Percentiles rank a stretch among this genome's conserved stretches.
phyloP scores from a whole-genome alignment of 371 early-diverging fungal species.

The Mortierella sp. region DNA sequence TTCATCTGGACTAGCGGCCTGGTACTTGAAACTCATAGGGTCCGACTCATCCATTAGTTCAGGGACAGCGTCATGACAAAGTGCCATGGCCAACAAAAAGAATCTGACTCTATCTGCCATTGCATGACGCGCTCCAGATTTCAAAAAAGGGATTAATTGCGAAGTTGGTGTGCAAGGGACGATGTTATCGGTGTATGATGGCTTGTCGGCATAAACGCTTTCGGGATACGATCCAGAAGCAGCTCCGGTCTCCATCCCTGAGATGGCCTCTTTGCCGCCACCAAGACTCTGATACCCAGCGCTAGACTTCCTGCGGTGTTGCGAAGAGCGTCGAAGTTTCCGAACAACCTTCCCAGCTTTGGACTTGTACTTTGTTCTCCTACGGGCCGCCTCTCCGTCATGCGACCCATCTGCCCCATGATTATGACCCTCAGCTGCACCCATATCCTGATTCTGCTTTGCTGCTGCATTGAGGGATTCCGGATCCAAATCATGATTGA shows the following conservation, averaged over 20 bases:
- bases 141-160: constrained; percentile 34
- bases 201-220: constrained; percentile 35
- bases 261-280: constrained; percentile 21
- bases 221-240: constrained; percentile 28
- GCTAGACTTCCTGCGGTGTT: constrained; percentile 20
- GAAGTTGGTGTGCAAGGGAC: constrained; percentile 48
- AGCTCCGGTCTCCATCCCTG: constrained; percentile 22
- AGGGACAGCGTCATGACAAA: constrained; percentile 94
- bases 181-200: constrained; percentile 36
- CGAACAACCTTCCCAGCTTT: constrained; percentile 41
- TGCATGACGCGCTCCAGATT: constrained; percentile 38
- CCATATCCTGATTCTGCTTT: constrained; percentile 50
- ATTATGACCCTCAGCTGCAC: constrained; percentile 5
- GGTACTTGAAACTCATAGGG: constrained; percentile 73
- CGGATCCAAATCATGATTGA: constrained; percentile 68
- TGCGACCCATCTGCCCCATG: not conserved
- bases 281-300: constrained; percentile 48
- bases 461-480: constrained; percentile 52
- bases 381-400: constrained; percentile 18
- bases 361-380: constrained; percentile 24
- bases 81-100: constrained; percentile 87
- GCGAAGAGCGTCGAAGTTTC: constrained; percentile 20
- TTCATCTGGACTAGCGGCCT: constrained; percentile 96
- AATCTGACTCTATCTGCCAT: constrained; percentile 54
- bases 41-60: constrained; percentile 63